A percentile compares a stretch with the other conserved stretches of the same genome.
Evolutionary conservation across 1,284 basidiomycete species (phyloP).

Genomic region (Volvariella volvacea): DNA sequence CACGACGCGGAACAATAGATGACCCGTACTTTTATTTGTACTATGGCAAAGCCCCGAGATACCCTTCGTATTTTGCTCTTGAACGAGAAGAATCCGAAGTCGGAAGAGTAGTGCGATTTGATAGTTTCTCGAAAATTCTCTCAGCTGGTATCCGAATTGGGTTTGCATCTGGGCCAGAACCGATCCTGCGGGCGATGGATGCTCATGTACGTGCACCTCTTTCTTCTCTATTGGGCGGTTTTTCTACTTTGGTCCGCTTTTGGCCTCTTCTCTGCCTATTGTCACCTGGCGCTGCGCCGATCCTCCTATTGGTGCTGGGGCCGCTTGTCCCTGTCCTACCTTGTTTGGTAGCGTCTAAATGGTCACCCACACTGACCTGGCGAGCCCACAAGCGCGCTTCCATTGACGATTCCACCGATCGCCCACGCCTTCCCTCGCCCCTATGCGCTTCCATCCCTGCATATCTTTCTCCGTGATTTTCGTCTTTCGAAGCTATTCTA

Average conservation of each 20-base stretch:
- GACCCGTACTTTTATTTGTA: constrained; percentile 78
- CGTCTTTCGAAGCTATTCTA: no score
- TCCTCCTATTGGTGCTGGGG: no score
- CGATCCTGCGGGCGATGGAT: constrained; percentile 41
- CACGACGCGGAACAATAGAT: constrained; percentile 33
- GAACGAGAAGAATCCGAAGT: constrained; percentile 55
- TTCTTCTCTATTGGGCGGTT: constrained; percentile 58
- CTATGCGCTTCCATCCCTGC: no score
- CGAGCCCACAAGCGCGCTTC: no score
- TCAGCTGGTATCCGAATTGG: constrained; percentile 59
- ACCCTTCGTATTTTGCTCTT: constrained; percentile 75
- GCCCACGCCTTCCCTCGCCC: no score
- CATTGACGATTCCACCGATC: no score
- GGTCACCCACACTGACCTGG: no score
- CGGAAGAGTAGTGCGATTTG: constrained; percentile 65
- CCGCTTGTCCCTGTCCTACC: no score
- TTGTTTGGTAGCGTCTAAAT: no score
- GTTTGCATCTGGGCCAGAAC: constrained; percentile 65
- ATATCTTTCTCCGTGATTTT: no score
- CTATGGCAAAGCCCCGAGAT: constrained; percentile 56
- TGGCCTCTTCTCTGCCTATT: constrained; percentile 78
- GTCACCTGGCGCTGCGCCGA: constrained; percentile 67
- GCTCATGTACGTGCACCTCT: constrained; percentile 7
- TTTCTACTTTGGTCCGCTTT: constrained; percentile 83
- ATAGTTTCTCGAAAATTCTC: constrained; percentile 58